These are phyloP conservation scores for Macaranga tanarius DNA, from an alignment of 441 rosid species.

Conservation along the genomic window DNA sequence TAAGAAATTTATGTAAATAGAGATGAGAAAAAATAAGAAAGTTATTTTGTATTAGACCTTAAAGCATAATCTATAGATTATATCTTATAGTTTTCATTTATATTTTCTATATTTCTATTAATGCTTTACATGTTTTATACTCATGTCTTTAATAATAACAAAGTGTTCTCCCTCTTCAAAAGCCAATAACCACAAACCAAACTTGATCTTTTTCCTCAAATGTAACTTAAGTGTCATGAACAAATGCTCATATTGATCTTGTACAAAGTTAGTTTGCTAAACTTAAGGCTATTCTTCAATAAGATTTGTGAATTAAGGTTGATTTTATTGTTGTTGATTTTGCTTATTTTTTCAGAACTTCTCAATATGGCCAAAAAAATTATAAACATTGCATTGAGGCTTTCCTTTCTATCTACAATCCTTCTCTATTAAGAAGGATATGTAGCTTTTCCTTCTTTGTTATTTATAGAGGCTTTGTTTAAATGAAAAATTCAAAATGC, in stretches of 20 bases:
- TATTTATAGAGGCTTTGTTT: too few species aligned
- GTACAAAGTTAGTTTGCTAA: too few species aligned
- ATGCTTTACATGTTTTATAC: too few species aligned
- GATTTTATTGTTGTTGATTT: neutral
- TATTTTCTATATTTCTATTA: too few species aligned
- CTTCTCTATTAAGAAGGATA: neutral
- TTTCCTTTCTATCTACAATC: neutral
- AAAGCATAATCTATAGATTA: too few species aligned
- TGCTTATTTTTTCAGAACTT: neutral
- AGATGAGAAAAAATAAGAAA: too few species aligned
- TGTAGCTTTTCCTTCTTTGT: neutral
- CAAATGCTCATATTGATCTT: neutral
- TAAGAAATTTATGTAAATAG: too few species aligned
- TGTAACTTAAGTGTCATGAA: neutral
- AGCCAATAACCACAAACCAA: neutral
- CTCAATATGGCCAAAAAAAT: neutral
- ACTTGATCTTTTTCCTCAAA: neutral
- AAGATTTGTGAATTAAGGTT: neutral
- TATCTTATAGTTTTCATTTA: too few species aligned
- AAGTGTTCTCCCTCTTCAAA: neutral
- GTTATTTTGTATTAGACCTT: too few species aligned
- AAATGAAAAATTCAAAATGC: neutral
- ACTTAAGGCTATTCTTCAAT: neutral
- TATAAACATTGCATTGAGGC: neutral
- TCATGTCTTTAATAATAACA: too few species aligned